Evolutionary conservation across 257 asterid genomes (phyloP).

Genomic region (Jasminum sambac): DNA sequence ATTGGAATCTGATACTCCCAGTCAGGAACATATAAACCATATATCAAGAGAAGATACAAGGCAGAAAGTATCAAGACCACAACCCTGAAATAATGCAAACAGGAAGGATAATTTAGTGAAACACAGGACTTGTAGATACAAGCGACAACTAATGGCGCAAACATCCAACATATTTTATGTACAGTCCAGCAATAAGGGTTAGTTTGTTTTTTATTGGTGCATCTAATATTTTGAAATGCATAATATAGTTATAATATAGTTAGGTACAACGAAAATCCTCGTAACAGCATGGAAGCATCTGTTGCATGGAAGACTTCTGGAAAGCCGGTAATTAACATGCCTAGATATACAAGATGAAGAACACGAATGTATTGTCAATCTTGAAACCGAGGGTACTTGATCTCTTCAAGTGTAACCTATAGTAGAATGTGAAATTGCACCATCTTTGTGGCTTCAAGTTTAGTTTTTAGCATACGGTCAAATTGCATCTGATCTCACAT

Average conservation of each 20-base stretch:
- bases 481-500: not conserved
- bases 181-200: not conserved
- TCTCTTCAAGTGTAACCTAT: too few species aligned
- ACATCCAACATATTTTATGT: not conserved
- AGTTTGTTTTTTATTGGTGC: not conserved
- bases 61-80: constrained; percentile 40
- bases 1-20: constrained; percentile 55
- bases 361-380: too few species aligned
- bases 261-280: not conserved
- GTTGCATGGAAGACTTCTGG: not conserved
- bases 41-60: constrained; percentile 47
- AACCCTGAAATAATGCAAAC: constrained; percentile 39
- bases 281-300: not conserved
- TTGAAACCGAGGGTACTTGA: too few species aligned
- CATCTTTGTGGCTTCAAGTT: not conserved
- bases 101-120: constrained; percentile 1
- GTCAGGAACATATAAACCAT: constrained; percentile 59
- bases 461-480: not conserved
- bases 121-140: constrained; percentile 3
- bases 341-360: too few species aligned
- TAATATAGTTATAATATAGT: not conserved
- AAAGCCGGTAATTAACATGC: not conserved
- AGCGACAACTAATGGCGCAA: not conserved
- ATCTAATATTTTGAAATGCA: not conserved
- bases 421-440: not conserved